Evolutionary conservation across 2,329 filamentous ascomycete species (phyloP), one percentile per base, ranked within the genome.

Genomic region (Venturia pyrina): DNA sequence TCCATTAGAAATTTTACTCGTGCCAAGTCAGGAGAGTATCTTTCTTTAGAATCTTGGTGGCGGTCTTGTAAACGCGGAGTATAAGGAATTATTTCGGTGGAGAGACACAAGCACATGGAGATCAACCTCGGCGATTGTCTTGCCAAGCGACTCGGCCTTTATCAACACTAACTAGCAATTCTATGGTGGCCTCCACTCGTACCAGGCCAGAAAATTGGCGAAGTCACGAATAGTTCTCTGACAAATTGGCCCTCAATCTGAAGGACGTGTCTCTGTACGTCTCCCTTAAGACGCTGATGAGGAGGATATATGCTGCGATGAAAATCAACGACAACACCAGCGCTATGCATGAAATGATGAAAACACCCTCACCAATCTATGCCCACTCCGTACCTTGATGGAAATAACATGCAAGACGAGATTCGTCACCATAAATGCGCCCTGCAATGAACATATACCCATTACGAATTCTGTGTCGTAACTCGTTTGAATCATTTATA

Each of bases 401-500:
- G 7, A 8, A 59, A 21, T 21, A 59, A 59, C 2, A 37, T 59
- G 53, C 53, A 59, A 59, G 28, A 10, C 32, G 15, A 48, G 19
- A 5, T 59, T 59, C 53, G 53, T 32, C 53, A 40, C 53, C 53
- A 19, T 37, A 21, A 37, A 59, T 59, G 53, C 53, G 53, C 53
- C 53, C 5, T 13, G 6, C 3, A 28, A 37, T 3, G 32, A 19
- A 32, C 34, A 37, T 19, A 10, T 8, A 37, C 32, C 32, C 28
- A 59, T 10, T 17, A 19, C 8, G 6, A 37, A 37, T 32, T 37
- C 53, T 32, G 1, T 37, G 37, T 34, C 53, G 32, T 59, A 15
- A 59, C 32, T 37, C 53, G n/a, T 59, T 34, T 6, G 10, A 28
- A 59, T 59, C 53, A 59, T 59, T 59, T 59, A 32, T 59, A 59